Evolutionary conservation across 192 early-diverging fungal genomes (phyloP).

Genomic region (Coemansia sp.): DNA sequence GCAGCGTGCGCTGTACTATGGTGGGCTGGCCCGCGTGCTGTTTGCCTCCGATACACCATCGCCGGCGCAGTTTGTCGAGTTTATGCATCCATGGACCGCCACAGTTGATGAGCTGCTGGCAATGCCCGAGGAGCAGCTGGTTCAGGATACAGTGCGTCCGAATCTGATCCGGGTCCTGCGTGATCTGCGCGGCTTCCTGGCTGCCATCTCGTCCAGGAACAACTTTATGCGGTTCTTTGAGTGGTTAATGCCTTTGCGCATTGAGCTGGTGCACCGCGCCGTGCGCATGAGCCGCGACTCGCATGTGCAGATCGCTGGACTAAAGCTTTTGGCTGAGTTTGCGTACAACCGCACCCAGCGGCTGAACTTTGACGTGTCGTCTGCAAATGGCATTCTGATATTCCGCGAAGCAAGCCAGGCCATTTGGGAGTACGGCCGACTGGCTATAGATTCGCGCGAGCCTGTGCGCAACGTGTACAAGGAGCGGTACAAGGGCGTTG

Average conservation of each 20-base stretch:
- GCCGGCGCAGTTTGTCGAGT: conserved; percentile 61
- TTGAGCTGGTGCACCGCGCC: conserved; percentile 61
- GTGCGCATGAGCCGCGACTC: conserved; percentile 63
- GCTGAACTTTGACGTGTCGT: conserved; percentile 79
- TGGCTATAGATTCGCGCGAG: conserved; percentile 11
- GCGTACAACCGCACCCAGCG: conserved; percentile 77
- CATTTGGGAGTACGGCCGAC: conserved; percentile 59
- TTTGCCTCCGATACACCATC: conserved; percentile 66
- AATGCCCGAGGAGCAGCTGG: conserved; percentile 58
- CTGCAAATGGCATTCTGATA: conserved; percentile 83
- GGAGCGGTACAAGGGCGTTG: conserved; percentile 72
- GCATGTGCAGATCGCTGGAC: conserved; percentile 63
- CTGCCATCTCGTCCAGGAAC: conserved; percentile 59
- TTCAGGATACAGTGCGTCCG: conserved; percentile 47
- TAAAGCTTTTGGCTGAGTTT: conserved; percentile 82
- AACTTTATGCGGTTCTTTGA: conserved; percentile 75
- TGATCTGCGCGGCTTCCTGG: conserved; percentile 76
- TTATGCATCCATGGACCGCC: conserved; percentile 69
- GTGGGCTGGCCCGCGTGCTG: conserved; percentile 72
- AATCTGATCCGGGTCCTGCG: conserved; percentile 64
- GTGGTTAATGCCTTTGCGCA: conserved; percentile 78
- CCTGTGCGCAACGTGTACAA: conserved; percentile 53
- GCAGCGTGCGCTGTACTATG: conserved; percentile 72
- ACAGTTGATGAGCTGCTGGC: conserved; percentile 57
- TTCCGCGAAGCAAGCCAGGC: conserved; percentile 83